These are phyloP conservation scores for Trichoderma sp. DNA, from an alignment of 2,329 filamentous ascomycete species.

Conservation along the genomic window DNA sequence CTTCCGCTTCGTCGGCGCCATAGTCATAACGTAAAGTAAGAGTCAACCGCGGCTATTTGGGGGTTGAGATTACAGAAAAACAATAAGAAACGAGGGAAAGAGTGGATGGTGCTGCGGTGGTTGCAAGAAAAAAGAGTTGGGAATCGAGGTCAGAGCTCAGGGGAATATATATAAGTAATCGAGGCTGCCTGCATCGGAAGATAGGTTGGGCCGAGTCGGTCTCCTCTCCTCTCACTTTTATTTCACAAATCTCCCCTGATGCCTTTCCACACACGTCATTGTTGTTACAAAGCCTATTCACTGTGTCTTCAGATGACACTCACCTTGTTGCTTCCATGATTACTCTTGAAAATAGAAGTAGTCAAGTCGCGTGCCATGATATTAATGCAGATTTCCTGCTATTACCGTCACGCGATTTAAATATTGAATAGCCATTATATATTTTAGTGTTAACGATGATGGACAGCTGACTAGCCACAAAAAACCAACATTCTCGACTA, in stretches of 20 bases:
- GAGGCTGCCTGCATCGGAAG: not conserved
- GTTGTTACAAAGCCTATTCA: too few relatives aligned
- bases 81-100: not conserved
- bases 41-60: not conserved
- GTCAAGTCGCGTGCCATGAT: too few relatives aligned
- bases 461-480: not conserved
- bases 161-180: not conserved
- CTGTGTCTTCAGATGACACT: too few relatives aligned
- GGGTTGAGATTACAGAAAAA: not conserved
- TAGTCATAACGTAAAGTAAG: not conserved
- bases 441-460: not conserved
- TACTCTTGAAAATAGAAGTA: too few relatives aligned
- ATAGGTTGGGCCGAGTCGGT: not conserved
- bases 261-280: too few relatives aligned
- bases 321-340: too few relatives aligned
- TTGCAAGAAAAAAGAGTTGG: not conserved
- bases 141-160: not conserved
- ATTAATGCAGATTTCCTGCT: not conserved
- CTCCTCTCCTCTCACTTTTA: too few relatives aligned
- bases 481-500: not conserved
- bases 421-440: not conserved
- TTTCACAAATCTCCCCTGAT: too few relatives aligned
- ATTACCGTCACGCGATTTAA: not conserved
- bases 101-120: not conserved
- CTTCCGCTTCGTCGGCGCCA: too few relatives aligned